Conservation (phyloP, 306 rosid genomes). For the Alnus rubra region DNA sequence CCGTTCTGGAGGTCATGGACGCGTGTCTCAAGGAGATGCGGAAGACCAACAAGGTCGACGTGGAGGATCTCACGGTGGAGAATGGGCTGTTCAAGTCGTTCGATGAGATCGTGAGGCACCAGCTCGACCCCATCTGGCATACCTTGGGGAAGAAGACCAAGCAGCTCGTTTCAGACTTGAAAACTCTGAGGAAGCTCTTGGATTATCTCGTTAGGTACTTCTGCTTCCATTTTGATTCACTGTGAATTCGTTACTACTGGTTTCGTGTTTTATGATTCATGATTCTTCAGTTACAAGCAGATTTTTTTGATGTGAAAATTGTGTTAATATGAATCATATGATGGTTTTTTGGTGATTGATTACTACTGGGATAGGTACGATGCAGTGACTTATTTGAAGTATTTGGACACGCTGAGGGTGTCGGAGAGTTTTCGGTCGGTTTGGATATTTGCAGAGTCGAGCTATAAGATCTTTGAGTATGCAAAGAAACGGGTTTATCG, state of each 20-base stretch:
- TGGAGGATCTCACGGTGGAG: conserved; percentile 87
- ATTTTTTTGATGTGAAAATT: neutral
- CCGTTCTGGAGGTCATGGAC: conserved; percentile 87
- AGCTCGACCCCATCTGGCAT: conserved; percentile 98
- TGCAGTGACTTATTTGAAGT: conserved; percentile 88
- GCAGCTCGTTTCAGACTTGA: conserved; percentile 88
- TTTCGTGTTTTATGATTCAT: too few species aligned
- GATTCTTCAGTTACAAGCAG: too few species aligned
- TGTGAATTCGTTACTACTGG: neutral
- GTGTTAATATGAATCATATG: neutral
- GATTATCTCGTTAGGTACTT: conserved; percentile 84
- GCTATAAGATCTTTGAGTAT: conserved; percentile 86
- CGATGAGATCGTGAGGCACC: conserved; percentile 93
- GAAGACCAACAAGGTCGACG: conserved; percentile 90
- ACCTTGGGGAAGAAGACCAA: conserved; percentile 88
- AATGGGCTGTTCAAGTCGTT: conserved; percentile 91
- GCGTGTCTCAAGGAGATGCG: conserved; percentile 96
- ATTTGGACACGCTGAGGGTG: conserved; percentile 87
- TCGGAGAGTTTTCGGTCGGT: conserved; percentile 93
- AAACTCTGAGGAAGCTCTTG: conserved; percentile 84
- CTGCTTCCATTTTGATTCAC: neutral
- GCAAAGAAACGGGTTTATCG: conserved; percentile 92
- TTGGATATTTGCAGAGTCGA: conserved; percentile 97
- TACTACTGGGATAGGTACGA: conserved; percentile 67
- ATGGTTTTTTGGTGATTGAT: conserved; percentile 25